Evolutionary conservation across 768 basidiomycete species (phyloP).

Genomic region (Lactarius evosmus): DNA sequence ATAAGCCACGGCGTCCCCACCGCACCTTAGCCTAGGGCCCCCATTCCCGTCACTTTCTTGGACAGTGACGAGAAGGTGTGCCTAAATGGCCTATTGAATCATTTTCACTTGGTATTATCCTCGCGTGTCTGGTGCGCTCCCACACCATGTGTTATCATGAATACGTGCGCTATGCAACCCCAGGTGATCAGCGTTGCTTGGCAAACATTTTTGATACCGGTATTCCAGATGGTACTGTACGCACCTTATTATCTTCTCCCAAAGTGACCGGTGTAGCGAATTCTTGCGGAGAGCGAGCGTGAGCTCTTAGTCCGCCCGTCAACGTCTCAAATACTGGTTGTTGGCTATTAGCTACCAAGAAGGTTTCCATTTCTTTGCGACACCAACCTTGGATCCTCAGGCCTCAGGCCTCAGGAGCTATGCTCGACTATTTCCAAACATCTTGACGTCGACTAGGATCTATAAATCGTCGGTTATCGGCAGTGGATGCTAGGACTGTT

Average conservation of each 20-base stretch:
- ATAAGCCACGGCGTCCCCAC: too few relatives aligned
- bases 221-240: conserved; percentile 52
- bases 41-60: not conserved
- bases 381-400: conserved; percentile 71
- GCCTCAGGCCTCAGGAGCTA: too few relatives aligned
- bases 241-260: conserved; percentile 70
- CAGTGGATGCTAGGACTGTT: too few relatives aligned
- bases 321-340: conserved; percentile 19
- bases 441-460: conserved; percentile 71
- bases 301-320: conserved; percentile 25
- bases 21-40: not conserved
- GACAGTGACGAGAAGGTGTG: conserved; percentile 3
- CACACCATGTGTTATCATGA: conserved; percentile 49
- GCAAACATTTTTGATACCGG: not conserved
- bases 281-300: conserved; percentile 76
- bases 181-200: conserved; percentile 36
- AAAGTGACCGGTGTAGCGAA: conserved; percentile 75
- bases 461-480: conserved; percentile 47
- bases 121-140: not conserved
- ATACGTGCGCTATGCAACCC: conserved; percentile 53
- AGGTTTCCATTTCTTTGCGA: conserved; percentile 76
- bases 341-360: conserved; percentile 69
- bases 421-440: conserved; percentile 57
- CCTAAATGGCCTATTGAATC: conserved; percentile 19
- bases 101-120: conserved; percentile 5